Evolutionary conservation across 345 rosid species (phyloP).

Genomic region (Rubroshorea leprosula): DNA sequence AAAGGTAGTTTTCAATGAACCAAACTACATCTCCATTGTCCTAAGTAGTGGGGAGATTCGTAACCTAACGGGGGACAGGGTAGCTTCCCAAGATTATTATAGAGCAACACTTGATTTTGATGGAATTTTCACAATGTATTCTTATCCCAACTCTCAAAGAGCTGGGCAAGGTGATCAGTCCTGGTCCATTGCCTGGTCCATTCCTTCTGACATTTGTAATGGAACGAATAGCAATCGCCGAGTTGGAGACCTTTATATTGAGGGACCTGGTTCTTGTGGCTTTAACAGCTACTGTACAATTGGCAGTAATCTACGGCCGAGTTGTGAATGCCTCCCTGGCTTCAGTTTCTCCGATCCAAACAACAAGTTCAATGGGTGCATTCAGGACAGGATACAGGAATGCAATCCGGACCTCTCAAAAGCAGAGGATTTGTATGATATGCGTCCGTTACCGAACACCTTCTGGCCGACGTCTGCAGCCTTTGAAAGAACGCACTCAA

Average conservation of each 20-base stretch:
- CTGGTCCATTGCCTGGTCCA: conserved; percentile 14
- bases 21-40: conserved; percentile 2
- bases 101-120: no score
- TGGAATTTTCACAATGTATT: conserved; percentile 23
- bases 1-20: conserved; percentile 20
- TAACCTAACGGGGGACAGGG: background rate
- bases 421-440: conserved; percentile 15
- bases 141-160: conserved; percentile 12
- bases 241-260: no score
- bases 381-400: conserved; percentile 9
- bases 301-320: conserved; percentile 7
- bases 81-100: conserved; percentile 9
- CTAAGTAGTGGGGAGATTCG: conserved; percentile 4
- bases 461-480: conserved; percentile 12
- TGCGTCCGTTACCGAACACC: background rate
- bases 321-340: conserved; percentile 21
- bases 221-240: no score
- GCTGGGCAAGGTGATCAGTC: background rate
- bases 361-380: conserved; percentile 17
- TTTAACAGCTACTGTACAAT: conserved; percentile 23
- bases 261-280: conserved; percentile 22
- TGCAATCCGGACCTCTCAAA: conserved; percentile 15
- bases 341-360: conserved; percentile 12
- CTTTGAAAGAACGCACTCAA: conserved; percentile 10
- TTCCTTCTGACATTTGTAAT: conserved; percentile 19